Evolutionary conservation across 2,329 filamentous ascomycete species (phyloP).

Genomic region (Aspergillus glaucus): DNA sequence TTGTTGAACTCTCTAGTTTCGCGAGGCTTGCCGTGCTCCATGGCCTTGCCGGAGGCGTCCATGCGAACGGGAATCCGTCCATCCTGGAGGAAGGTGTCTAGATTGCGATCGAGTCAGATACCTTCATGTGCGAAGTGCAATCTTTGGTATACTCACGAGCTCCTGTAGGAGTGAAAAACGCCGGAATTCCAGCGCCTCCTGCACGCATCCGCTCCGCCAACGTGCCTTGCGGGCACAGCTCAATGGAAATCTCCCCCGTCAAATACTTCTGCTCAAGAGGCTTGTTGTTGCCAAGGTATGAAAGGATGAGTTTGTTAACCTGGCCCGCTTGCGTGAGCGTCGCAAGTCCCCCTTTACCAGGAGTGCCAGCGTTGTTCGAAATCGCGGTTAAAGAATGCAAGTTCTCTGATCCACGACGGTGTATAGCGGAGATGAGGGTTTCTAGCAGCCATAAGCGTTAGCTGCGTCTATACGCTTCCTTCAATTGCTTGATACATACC

Average conservation of each 20-base stretch:
- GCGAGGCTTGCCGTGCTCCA: slow-evolving; percentile 59
- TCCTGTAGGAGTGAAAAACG: slow-evolving; percentile 73
- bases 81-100: slow-evolving; percentile 34
- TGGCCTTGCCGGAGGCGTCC: slow-evolving; percentile 76
- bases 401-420: slow-evolving; percentile 51
- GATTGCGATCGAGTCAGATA: not conserved
- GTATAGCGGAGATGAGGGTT: slow-evolving; percentile 65
- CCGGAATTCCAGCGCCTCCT: slow-evolving; percentile 69
- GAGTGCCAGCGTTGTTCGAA: slow-evolving; percentile 72
- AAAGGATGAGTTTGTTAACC: slow-evolving; percentile 65
- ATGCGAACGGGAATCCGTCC: slow-evolving; percentile 60
- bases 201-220: slow-evolving; percentile 53
- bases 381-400: slow-evolving; percentile 62
- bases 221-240: slow-evolving; percentile 66
- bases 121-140: not conserved
- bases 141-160: slow-evolving; percentile 44
- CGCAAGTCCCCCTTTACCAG: slow-evolving; percentile 62
- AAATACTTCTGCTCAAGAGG: slow-evolving; percentile 68
- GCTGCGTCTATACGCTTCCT: not conserved
- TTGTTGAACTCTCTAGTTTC: slow-evolving; percentile 70
- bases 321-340: slow-evolving; percentile 64
- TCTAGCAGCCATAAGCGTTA: slow-evolving; percentile 39
- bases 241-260: slow-evolving; percentile 65
- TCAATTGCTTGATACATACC: slow-evolving; percentile 38
- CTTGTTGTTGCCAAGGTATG: slow-evolving; percentile 73